Percentiles rank a stretch among this genome's conserved stretches.
Evolutionary conservation across 441 rosid genomes (phyloP).

Genomic region (Brassica hybrid): DNA sequence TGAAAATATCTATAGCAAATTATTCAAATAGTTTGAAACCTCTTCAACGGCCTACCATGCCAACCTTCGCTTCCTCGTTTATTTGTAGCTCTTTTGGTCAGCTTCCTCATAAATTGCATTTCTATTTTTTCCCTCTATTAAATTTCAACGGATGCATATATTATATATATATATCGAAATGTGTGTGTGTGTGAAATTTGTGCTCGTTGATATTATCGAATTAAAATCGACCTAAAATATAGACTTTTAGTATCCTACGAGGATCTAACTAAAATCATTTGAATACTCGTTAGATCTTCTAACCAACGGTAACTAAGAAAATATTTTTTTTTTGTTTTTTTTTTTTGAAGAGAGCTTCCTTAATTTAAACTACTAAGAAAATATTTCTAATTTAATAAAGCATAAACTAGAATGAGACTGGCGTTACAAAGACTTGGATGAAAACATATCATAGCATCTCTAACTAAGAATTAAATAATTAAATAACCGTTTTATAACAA

Average conservation of each 20-base stretch:
- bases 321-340: too few species aligned
- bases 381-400: not conserved
- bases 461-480: too few species aligned
- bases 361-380: too few species aligned
- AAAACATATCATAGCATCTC: too few species aligned
- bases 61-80: conserved; percentile 27
- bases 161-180: not conserved
- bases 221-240: not conserved
- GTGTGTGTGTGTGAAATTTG: not conserved
- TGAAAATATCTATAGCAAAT: not conserved
- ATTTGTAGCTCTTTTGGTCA: conserved; percentile 31
- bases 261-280: not conserved
- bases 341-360: too few species aligned
- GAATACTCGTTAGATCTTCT: not conserved
- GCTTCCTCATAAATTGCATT: conserved; percentile 33
- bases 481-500: not conserved
- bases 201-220: not conserved
- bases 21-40: conserved; percentile 23
- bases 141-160: conserved; percentile 26
- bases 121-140: not conserved
- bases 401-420: not conserved
- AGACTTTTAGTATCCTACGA: not conserved
- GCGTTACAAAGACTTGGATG: too few species aligned
- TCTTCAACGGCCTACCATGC: conserved; percentile 30
- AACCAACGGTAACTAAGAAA: not conserved